Evolutionary conservation across 108 stramenopile species (phyloP).

Genomic region (Cyclotella sp.): DNA sequence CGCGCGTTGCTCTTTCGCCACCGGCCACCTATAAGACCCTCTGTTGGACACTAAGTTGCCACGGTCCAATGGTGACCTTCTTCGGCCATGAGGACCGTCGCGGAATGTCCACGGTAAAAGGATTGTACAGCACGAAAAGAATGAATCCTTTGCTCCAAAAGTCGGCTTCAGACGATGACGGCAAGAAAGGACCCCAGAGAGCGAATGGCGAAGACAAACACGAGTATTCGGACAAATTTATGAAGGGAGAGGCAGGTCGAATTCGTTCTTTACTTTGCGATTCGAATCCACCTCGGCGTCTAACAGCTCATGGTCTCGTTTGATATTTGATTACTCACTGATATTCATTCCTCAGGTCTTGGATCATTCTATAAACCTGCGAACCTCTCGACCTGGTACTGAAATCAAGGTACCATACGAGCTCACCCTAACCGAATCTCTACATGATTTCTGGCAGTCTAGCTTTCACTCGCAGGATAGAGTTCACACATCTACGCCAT

Average conservation of each 20-base stretch:
- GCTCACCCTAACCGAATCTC: constrained; percentile 70
- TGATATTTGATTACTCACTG: neutral
- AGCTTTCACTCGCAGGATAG: constrained; percentile 88
- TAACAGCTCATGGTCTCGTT: neutral
- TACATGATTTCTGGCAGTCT: constrained; percentile 85
- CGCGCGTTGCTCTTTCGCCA: too few species aligned
- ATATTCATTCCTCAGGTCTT: constrained; percentile 39
- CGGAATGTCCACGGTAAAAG: constrained; percentile 16
- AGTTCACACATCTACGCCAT: constrained; percentile 88
- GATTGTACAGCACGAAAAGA: constrained; percentile 14
- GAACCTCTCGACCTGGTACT: constrained; percentile 68
- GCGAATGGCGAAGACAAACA: neutral
- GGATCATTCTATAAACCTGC: constrained; percentile 68
- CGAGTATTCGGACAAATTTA: constrained; percentile 28
- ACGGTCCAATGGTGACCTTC: too few species aligned
- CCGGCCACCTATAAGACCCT: too few species aligned
- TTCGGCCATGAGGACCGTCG: neutral
- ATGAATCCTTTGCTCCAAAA: constrained; percentile 5
- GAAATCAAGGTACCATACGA: constrained; percentile 79
- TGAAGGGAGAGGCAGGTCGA: constrained; percentile 36
- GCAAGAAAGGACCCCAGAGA: neutral
- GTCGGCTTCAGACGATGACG: neutral
- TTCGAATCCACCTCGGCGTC: neutral
- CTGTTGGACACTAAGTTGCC: too few species aligned
- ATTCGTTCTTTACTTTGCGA: neutral